Conservation (phyloP, 495 filamentous ascomycete genomes). For the Talaromyces adpressus region DNA sequence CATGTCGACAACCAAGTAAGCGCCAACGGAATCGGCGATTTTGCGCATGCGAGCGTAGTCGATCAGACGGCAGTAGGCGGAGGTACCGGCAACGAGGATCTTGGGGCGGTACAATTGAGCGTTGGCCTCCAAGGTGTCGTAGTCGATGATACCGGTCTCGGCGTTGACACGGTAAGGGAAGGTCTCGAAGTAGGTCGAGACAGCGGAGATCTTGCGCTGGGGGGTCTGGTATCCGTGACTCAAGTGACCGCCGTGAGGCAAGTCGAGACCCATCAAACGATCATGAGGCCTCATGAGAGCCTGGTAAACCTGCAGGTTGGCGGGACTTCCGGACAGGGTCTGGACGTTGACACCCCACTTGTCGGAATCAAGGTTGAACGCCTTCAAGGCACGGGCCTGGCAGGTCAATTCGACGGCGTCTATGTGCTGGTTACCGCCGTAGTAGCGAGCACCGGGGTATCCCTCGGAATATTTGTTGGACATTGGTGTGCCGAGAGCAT, state of each 20-base stretch:
- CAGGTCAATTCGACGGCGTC: slow-evolving; percentile 86
- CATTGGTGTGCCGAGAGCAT: slow-evolving; percentile 96
- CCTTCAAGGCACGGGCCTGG: slow-evolving; percentile 78
- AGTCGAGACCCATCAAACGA: slow-evolving; percentile 92
- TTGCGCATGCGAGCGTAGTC: slow-evolving; percentile 84
- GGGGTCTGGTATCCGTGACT: slow-evolving; percentile 98
- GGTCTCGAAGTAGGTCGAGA: slow-evolving; percentile 99
- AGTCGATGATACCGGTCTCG: slow-evolving; percentile 88
- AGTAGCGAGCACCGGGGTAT: slow-evolving; percentile 94
- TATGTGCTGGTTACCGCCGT: slow-evolving; percentile 94
- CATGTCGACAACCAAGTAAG: slow-evolving; percentile 92
- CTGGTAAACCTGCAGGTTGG: slow-evolving; percentile 93
- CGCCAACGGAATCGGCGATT: slow-evolving; percentile 83
- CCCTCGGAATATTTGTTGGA: slow-evolving; percentile 99
- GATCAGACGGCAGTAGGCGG: slow-evolving; percentile 89
- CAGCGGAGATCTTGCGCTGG: slow-evolving; percentile 95
- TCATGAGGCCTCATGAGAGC: slow-evolving; percentile 89
- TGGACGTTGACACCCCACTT: slow-evolving; percentile 99
- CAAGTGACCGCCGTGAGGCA: slow-evolving; percentile 93
- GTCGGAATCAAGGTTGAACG: slow-evolving; percentile 72
- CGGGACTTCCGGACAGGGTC: slow-evolving; percentile 87
- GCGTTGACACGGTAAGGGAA: slow-evolving; percentile 89
- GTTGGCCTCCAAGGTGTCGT: slow-evolving; percentile 77
- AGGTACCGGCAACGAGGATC: slow-evolving; percentile 90
- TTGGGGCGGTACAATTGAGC: slow-evolving; percentile 87